Base-by-base conservation (phyloP, 1,139 yeast species). In the Sugiyamaella novakii region DNA sequence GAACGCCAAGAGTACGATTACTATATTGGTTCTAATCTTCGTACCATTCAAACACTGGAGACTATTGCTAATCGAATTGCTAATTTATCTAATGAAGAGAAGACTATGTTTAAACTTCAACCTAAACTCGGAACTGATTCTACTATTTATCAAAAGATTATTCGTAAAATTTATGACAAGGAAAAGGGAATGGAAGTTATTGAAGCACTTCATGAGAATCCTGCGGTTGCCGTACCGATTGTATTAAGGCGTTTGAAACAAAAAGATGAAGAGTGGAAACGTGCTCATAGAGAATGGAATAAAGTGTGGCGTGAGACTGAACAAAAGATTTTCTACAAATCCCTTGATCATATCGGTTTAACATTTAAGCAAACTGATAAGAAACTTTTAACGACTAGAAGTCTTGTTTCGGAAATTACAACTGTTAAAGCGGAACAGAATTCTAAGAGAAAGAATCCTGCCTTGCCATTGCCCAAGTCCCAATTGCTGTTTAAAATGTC, bases 291-390 rank as follows among this genome's bases (percentile, higher is more conserved):
- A 60, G 98, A 94, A 68, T 92, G 99, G 98, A 92, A 92, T 69
- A 92, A 92, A 66, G 96, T 91, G 22, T 92, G 99, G 99, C 82
- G 98, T 63, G 98, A 92, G 69, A 83, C 95, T 72, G 98, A 94
- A 66, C 96, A 89, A 64, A 91, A 89, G 63, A 96, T 89, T 0
- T 91, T 86, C 67, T 87, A 81, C 74, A 94, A 92, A 69, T 87
- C 96, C 2, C 75, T 92, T 59, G 99, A 92, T 66, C 98, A 94
- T 66, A 75, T 91, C 57, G 99, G 99, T 1, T 76, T 92, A 59
- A 89, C 97, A 0, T 94, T 92, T 72, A 92, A 92, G 68, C 97
- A 92, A 67, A 88, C 96, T 10, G 99, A 92, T 67, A 92, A 94
- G 68, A 92, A 92, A 67, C 73, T 88, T 51, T 72, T 94, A 58